Evolutionary conservation across 2,329 filamentous ascomycete genomes (phyloP).

Genomic region (Hypoxylon sp.): DNA sequence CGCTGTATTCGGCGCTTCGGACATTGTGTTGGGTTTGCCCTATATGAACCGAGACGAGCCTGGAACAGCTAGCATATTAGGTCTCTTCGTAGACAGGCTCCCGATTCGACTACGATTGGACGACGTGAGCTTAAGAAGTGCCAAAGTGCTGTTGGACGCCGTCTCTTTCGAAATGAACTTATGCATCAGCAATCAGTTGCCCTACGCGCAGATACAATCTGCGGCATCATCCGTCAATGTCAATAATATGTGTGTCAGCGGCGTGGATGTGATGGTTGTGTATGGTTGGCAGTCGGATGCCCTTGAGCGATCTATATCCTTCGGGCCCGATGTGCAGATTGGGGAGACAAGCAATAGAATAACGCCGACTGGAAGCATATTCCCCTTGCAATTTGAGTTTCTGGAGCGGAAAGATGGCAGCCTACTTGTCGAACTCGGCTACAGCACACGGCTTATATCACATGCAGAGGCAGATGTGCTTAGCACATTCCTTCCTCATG

Average conservation of each 20-base stretch:
- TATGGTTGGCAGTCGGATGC: slow-evolving; percentile 32
- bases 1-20: background rate
- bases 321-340: slow-evolving; percentile 1
- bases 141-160: background rate
- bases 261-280: slow-evolving; percentile 22
- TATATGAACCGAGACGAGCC: slow-evolving; percentile 33
- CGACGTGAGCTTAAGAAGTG: background rate
- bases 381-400: slow-evolving; percentile 16
- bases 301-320: slow-evolving; percentile 13
- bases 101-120: background rate
- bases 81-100: slow-evolving; percentile 30
- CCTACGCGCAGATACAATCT: background rate
- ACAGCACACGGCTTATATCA: background rate
- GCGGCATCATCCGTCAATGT: background rate
- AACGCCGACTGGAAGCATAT: slow-evolving; percentile 10
- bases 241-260: slow-evolving; percentile 12
- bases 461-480: background rate
- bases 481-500: background rate
- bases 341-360: slow-evolving; percentile 7
- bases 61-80: slow-evolving; percentile 26
- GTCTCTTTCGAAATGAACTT: background rate
- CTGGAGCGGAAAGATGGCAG: slow-evolving; percentile 16
- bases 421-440: slow-evolving; percentile 13
- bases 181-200: background rate
- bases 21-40: slow-evolving; percentile 22